Evolutionary conservation across 192 early-diverging fungal species (phyloP).

Genomic region (Lobosporangium transversale): DNA sequence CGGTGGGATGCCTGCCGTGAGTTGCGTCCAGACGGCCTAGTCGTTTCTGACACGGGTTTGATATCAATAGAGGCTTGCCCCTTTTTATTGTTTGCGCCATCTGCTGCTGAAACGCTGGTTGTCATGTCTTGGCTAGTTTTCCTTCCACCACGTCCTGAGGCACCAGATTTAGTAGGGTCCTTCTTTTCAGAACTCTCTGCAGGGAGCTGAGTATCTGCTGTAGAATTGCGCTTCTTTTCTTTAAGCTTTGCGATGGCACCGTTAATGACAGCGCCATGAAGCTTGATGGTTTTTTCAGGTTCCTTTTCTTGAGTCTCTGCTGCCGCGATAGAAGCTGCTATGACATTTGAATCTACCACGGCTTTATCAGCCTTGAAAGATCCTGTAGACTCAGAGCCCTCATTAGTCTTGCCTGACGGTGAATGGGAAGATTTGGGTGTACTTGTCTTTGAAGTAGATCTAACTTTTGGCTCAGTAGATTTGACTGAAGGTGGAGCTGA

Average conservation of each 20-base stretch:
- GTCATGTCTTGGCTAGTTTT: slow-evolving; percentile 37
- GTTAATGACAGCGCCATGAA: slow-evolving; percentile 55
- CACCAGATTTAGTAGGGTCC: slow-evolving; percentile 18
- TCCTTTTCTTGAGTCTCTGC: slow-evolving; percentile 40
- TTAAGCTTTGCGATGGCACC: slow-evolving; percentile 57
- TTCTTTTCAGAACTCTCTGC: slow-evolving; percentile 42
- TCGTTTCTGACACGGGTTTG: not conserved
- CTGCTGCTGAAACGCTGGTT: not conserved
- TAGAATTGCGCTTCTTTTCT: slow-evolving; percentile 50
- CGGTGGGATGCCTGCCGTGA: slow-evolving; percentile 3
- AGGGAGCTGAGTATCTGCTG: slow-evolving; percentile 5
- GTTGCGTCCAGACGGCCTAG: slow-evolving; percentile 4
- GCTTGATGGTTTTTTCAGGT: slow-evolving; percentile 41
- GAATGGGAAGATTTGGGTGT: slow-evolving; percentile 22
- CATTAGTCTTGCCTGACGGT: slow-evolving; percentile 20
- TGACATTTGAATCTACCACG: not conserved
- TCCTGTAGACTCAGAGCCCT: slow-evolving; percentile 7
- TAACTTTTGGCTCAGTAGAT: slow-evolving; percentile 10
- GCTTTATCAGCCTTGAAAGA: slow-evolving; percentile 15
- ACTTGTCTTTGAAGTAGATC: slow-evolving; percentile 6
- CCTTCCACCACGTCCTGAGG: slow-evolving; percentile 26
- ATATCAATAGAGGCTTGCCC: slow-evolving; percentile 2
- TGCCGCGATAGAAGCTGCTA: not conserved
- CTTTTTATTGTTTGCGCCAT: not conserved
- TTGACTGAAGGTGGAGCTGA: slow-evolving; percentile 16